Base-by-base conservation (phyloP, 139 green algal genomes). In the Chlamydomonas sphaeroides region DNA sequence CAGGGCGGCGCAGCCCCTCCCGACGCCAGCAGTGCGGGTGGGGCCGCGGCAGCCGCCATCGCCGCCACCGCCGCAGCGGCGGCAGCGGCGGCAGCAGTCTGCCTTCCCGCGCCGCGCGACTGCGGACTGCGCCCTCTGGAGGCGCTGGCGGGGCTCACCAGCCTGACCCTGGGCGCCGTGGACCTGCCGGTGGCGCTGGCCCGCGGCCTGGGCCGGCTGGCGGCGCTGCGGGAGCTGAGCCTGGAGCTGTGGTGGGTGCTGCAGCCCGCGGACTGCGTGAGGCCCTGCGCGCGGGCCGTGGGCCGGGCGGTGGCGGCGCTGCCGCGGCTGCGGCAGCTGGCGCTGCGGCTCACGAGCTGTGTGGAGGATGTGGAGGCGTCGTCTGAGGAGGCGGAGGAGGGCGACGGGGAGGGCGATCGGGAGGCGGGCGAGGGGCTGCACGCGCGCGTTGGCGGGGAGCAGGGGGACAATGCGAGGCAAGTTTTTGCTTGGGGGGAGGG, bases 211-310 rank as follows among this genome's bases (percentile, higher is more conserved):
- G 38, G 10, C 0, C 1, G 20, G 3, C 10, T 49, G 30, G 30
- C 25, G 10, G 59, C 70, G 59, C 59, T 80, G 74, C 39, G 30
- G 39, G 17, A 21, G 30, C 74, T 80, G 42, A 32, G 48, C 0
- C 74, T 80, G 28, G 74, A 80, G 1, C 10, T 59, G 21, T 70
- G 74, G 38, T 26, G 61, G 25, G 74, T 80, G 39, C 68, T 80
- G 74, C 70, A 59, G 17, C 74, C 74, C 33, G 28, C 21, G 20
- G n/a, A 61, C 21, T 59, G 68, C 36, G 10, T 69, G 35, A 10
- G 63, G 33, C 14, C 33, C 33, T 14, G 5, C 17, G 35, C 63
- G 33, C 63, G 63, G 6, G 35, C 63, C 8, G 11, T 42, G 18
- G 33, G 35, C 8, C 18, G 21, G 1, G 33, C 11, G 3, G 35